Percentiles rank a stretch among this genome's conserved stretches.
These are phyloP conservation scores for Trichoderma parareesei DNA, from an alignment of 495 filamentous ascomycete species.

Conservation along the genomic window DNA sequence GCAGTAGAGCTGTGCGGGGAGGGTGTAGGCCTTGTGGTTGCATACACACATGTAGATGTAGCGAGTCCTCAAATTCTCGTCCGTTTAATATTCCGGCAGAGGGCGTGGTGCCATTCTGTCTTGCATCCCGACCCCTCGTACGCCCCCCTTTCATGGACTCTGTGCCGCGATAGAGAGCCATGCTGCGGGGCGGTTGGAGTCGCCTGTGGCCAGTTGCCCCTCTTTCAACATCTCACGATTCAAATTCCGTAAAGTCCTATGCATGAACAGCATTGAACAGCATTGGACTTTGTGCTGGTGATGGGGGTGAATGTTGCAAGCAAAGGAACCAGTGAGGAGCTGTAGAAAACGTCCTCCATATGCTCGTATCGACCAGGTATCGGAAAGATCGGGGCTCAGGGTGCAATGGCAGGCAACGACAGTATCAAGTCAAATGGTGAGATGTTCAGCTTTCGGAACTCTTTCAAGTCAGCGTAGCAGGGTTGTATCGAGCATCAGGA, in stretches of 20 bases:
- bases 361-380: not conserved
- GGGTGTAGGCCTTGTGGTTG: not conserved
- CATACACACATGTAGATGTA: not conserved
- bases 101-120: not conserved
- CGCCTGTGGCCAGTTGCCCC: not conserved
- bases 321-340: not conserved
- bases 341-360: not conserved
- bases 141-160: not conserved
- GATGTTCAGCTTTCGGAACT: not conserved
- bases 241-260: not conserved
- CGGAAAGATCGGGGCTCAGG: not conserved
- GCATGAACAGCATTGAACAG: not conserved
- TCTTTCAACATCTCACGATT: not conserved
- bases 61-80: not conserved
- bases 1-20: not conserved
- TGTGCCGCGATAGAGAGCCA: not conserved
- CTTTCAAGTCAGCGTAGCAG: not conserved
- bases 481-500: not conserved
- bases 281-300: not conserved
- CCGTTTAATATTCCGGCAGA: conserved; percentile 4
- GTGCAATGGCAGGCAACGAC: not conserved
- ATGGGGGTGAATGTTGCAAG: not conserved
- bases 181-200: not conserved
- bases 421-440: not conserved
- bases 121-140: not conserved